These are phyloP conservation scores for Didymella lethalis DNA, from an alignment of 2,329 filamentous ascomycete species.

Conservation along the genomic window DNA sequence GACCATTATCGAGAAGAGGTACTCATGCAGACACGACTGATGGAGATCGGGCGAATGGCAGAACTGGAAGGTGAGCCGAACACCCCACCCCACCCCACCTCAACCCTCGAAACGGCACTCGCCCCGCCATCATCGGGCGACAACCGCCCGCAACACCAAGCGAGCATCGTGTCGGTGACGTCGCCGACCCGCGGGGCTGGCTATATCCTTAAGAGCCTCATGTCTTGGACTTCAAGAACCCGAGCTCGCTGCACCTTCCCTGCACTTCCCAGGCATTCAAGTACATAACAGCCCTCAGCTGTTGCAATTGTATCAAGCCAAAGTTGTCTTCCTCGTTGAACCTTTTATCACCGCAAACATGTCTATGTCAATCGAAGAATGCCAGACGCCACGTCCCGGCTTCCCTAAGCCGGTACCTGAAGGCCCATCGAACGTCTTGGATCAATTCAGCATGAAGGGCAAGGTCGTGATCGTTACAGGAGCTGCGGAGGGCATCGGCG, in stretches of 20 bases:
- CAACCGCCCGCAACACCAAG: constrained; percentile 34
- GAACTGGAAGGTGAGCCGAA: constrained; percentile 27
- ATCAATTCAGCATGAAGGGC: constrained; percentile 47
- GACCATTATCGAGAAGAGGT: no score
- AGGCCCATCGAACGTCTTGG: constrained; percentile 40
- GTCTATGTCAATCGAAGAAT: constrained; percentile 48
- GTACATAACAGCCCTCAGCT: not conserved
- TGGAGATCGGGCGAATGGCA: not conserved
- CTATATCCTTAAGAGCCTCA: constrained; percentile 10
- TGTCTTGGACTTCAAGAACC: not conserved
- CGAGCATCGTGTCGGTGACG: constrained; percentile 24
- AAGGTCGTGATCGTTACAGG: constrained; percentile 55
- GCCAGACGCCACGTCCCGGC: constrained; percentile 33
- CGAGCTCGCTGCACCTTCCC: not conserved
- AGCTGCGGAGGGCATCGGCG: constrained; percentile 65
- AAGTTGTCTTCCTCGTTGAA: not conserved
- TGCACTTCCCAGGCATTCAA: not conserved
- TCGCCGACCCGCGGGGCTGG: constrained; percentile 20
- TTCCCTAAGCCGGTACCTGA: constrained; percentile 39
- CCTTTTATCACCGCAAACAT: constrained; percentile 30
- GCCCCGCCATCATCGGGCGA: constrained; percentile 29
- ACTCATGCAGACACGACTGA: no score
- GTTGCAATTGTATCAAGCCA: not conserved
- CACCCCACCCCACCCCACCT: constrained; percentile 17
- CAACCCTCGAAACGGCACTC: constrained; percentile 14